Evolutionary conservation across 345 rosid species (phyloP).

Genomic region (Sisymbrium irio): DNA sequence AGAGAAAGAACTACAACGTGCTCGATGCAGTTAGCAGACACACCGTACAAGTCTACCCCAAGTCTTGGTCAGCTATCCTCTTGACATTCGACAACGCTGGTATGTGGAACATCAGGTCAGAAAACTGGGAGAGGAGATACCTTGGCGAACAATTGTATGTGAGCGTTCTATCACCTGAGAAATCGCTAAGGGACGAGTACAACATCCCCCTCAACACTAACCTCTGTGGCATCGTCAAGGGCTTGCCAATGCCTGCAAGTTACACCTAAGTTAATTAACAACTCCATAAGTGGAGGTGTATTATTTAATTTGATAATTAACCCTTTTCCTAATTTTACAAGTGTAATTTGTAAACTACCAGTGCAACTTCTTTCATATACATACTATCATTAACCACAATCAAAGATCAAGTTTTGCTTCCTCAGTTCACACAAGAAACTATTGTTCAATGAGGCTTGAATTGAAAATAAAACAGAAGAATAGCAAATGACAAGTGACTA

Average conservation of each 20-base stretch:
- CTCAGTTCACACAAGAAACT: neutral
- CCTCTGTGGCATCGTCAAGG: constrained; percentile 59
- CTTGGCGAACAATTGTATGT: constrained; percentile 70
- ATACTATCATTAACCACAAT: constrained; percentile 1
- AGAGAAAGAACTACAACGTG: constrained; percentile 68
- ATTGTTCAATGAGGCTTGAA: neutral
- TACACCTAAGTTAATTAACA: constrained; percentile 36
- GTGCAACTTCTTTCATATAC: neutral
- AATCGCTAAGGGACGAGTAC: constrained; percentile 80
- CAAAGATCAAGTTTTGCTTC: constrained; percentile 9
- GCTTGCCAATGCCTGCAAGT: constrained; percentile 53
- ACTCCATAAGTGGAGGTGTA: constrained; percentile 2
- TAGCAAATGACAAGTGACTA: neutral
- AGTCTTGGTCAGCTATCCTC: constrained; percentile 76
- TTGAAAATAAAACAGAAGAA: neutral
- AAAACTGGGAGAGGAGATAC: constrained; percentile 54
- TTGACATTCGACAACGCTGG: constrained; percentile 81
- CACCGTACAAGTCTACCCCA: constrained; percentile 74
- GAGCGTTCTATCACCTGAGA: constrained; percentile 59
- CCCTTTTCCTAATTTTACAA: constrained; percentile 16
- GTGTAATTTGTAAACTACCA: constrained; percentile 17
- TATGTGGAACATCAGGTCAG: constrained; percentile 87
- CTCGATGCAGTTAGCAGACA: constrained; percentile 83
- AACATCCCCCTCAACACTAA: constrained; percentile 56
- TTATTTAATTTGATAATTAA: constrained; percentile 23